Evolutionary conservation across 345 rosid genomes (phyloP).

Genomic region (Ceriops zippeliana): DNA sequence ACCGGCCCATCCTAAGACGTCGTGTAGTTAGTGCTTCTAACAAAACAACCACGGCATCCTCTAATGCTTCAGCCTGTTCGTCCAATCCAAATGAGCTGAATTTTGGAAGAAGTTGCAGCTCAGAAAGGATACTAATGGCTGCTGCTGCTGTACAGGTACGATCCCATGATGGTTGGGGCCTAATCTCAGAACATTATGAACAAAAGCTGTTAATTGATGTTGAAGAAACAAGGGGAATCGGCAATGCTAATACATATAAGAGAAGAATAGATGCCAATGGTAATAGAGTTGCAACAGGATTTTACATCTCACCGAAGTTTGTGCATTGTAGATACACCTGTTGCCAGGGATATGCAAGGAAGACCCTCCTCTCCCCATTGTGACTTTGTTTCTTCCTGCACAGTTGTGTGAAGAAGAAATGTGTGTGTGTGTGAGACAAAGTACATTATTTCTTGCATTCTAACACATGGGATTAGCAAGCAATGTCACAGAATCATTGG

Average conservation of each 20-base stretch:
- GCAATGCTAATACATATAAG: neutral
- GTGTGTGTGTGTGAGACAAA: neutral
- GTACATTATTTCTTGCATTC: neutral
- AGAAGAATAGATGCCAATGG: neutral
- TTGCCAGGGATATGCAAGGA: slow-evolving; percentile 66
- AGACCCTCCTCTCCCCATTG: slow-evolving; percentile 73
- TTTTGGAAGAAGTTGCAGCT: slow-evolving; percentile 60
- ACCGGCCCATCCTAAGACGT: slow-evolving; percentile 92
- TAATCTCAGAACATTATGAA: slow-evolving; percentile 22
- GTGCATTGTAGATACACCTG: slow-evolving; percentile 89
- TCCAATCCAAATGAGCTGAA: slow-evolving; percentile 49
- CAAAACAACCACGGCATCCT: slow-evolving; percentile 55
- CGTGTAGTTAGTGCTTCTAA: slow-evolving; percentile 71
- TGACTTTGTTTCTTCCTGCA: slow-evolving; percentile 69
- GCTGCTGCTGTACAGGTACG: slow-evolving; percentile 96
- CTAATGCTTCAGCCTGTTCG: slow-evolving; percentile 62
- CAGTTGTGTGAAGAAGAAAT: neutral
- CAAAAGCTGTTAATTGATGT: neutral
- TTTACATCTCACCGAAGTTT: slow-evolving; percentile 64
- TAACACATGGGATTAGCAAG: neutral
- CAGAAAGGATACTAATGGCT: slow-evolving; percentile 66
- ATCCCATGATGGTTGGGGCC: slow-evolving; percentile 99
- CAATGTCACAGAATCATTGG: neutral
- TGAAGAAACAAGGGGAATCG: neutral
- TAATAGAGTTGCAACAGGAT: slow-evolving; percentile 1